Evolutionary conservation across 805 yeast genomes (phyloP), one percentile per base, ranked within the genome.

Genomic region (Nakazawaea ernobii): DNA sequence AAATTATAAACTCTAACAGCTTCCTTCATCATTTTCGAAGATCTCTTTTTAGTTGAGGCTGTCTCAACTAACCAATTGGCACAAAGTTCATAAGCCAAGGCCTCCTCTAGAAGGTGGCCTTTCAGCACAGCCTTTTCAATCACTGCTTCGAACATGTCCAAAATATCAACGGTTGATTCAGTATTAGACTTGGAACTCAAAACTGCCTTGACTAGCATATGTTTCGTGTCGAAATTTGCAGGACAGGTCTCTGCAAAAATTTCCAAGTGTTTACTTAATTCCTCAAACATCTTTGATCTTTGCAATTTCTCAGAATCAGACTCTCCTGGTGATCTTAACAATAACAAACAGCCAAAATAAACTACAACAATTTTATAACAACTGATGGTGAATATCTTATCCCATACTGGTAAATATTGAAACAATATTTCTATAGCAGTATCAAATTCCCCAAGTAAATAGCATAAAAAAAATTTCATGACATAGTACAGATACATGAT

Each of bases 91-190:
- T 67, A 62, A 7, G 66, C 65, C 43, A 68, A 49, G 2, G 73
- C 78, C 6, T 63, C 64, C 42, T 74, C 77, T 27, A 64, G 59
- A 53, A 64, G 57, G 15, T 61, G 54, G 9, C 62, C 61, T 33
- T 56, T 49, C n/a, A 52, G 51, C 6, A 58, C 55, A 1, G 76
- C 71, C 4, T 50, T 43, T n/a, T 66, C 70, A n/a, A 74, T 62
- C 0, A 79, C 73, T 24, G 62, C 68, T 45, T 74, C 77, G 53
- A 69, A 77, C 14, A 59, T 51, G 49, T 76, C 80, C 8, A 77
- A 54, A 3, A 68, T 60, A 20, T 63, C 69, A 17, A 77, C 53
- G 15, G 66, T 65, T 5, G 69, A 55, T 2, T 49, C 50, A 4
- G 55, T 53, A 8, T 11, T 7, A 8, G 39, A 11, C 2, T 57